Conservation (phyloP, 331 rosid species). For the Quercus lobata region DNA sequence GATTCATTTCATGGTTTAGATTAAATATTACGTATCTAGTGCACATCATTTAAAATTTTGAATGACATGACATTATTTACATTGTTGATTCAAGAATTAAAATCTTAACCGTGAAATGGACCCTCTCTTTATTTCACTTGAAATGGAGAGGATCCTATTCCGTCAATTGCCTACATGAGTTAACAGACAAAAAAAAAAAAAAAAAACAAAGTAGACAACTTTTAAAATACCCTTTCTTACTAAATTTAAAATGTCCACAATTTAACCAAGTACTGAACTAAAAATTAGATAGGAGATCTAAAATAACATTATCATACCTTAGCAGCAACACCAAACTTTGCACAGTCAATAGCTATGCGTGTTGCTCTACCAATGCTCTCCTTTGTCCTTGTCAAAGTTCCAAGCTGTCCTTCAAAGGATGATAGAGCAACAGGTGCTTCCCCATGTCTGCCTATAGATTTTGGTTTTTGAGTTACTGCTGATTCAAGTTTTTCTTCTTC, state of each 20-base stretch:
- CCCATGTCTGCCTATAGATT: constrained; percentile 38
- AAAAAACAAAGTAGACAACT: not conserved
- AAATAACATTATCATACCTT: constrained; percentile 49
- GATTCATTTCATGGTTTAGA: too few species aligned
- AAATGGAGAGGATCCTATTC: too few species aligned
- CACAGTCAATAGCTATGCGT: constrained; percentile 92
- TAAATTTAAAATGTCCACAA: not conserved
- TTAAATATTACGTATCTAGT: too few species aligned
- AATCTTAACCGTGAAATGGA: too few species aligned
- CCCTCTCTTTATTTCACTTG: too few species aligned
- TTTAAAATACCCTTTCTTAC: not conserved
- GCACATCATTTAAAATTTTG: too few species aligned
- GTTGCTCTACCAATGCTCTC: constrained; percentile 98
- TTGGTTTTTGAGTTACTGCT: constrained; percentile 42
- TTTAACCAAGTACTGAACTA: not conserved
- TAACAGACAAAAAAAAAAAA: not conserved
- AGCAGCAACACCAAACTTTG: constrained; percentile 71
- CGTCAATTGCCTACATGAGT: not conserved
- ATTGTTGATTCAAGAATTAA: too few species aligned
- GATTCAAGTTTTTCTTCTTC: constrained; percentile 50
- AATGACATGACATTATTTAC: too few species aligned
- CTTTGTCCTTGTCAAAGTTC: constrained; percentile 83
- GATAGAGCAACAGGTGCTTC: constrained; percentile 61
- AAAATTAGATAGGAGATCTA: not conserved
- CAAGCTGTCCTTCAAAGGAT: constrained; percentile 79